Evolutionary conservation across 768 basidiomycete genomes (phyloP), one percentile per base, ranked within the genome.

Genomic region (Hericium erinaceus): DNA sequence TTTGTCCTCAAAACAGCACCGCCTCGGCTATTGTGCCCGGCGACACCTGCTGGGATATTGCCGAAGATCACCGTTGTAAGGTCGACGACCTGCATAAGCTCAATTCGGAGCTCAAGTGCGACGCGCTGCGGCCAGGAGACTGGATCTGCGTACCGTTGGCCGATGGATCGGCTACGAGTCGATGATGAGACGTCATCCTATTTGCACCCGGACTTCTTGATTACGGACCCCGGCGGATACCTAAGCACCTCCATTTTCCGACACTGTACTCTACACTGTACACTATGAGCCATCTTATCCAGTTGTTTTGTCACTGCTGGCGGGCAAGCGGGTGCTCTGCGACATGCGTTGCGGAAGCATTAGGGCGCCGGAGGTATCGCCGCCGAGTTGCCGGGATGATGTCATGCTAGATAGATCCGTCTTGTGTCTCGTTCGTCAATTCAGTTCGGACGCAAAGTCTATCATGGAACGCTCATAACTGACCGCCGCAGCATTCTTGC

Each of bases 11-110:
- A 39, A 61, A 58, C 38, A 63, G 60, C 46, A 52, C 62, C 26
- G 57, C 61, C 40, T 61, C 62, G 26, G 46, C 53, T 4, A 40
- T 63, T 44, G 61, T 57, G 38, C 51, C 62, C 13, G 62, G 62
- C 22, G 62, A 63, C 46, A 63, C 62, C n/a, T 63, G 62, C 54
- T 63, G 62, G 62, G 58, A 48, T 44, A 59, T 63, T 40, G 60
- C 56, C 11, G 54, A 61, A n/a, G 44, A 52, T 16, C 56, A 57
- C 33, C 57, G 62, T 13, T 63, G 62, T 51, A 57, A 48, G 54
- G 48, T 63, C 37, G 62, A 63, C 13, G 60, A 4, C 11, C 56
- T 63, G n/a, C 56, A 33, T 20, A 44, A 40, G 13, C 53, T 59
- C 12, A 63, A 63, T 28, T 38, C 11, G 52, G 22, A 48, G 4